Evolutionary conservation across 805 yeast species (phyloP).

Genomic region (Candida krabiensis): DNA sequence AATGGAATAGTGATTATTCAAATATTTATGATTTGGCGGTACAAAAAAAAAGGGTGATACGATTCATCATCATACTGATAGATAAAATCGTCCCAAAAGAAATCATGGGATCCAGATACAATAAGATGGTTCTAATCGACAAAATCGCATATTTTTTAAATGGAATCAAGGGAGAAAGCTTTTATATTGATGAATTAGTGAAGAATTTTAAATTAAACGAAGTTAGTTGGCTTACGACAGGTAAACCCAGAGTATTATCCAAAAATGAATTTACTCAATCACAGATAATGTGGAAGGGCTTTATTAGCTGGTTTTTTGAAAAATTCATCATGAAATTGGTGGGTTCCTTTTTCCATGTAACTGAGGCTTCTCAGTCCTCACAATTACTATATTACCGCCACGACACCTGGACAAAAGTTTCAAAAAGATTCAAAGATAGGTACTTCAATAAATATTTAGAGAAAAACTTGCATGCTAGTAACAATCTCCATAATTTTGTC

Average conservation of each 20-base stretch:
- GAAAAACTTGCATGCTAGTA: slow-evolving; percentile 12
- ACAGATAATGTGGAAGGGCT: slow-evolving; percentile 34
- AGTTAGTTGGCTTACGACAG: slow-evolving; percentile 55
- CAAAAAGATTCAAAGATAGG: slow-evolving; percentile 39
- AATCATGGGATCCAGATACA: slow-evolving; percentile 52
- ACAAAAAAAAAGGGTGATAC: slow-evolving; percentile 35
- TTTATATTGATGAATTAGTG: slow-evolving; percentile 35
- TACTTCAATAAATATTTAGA: slow-evolving; percentile 43
- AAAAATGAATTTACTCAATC: slow-evolving; percentile 44
- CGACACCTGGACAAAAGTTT: slow-evolving; percentile 50
- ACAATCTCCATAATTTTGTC: slow-evolving; percentile 17
- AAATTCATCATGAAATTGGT: slow-evolving; percentile 47
- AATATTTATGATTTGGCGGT: slow-evolving; percentile 36
- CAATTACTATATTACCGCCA: slow-evolving; percentile 55
- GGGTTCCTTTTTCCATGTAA: slow-evolving; percentile 61
- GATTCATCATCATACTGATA: slow-evolving; percentile 42
- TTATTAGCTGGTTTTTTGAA: slow-evolving; percentile 60
- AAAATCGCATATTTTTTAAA: slow-evolving; percentile 39
- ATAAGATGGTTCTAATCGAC: slow-evolving; percentile 41
- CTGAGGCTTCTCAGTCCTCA: slow-evolving; percentile 48
- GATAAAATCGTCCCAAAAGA: slow-evolving; percentile 51
- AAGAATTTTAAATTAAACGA: slow-evolving; percentile 41
- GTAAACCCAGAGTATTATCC: slow-evolving; percentile 28
- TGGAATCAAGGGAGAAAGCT: slow-evolving; percentile 36
- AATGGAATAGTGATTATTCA: not conserved